Conservation (phyloP, 1,284 basidiomycete species). For the Abortiporus biennis region DNA sequence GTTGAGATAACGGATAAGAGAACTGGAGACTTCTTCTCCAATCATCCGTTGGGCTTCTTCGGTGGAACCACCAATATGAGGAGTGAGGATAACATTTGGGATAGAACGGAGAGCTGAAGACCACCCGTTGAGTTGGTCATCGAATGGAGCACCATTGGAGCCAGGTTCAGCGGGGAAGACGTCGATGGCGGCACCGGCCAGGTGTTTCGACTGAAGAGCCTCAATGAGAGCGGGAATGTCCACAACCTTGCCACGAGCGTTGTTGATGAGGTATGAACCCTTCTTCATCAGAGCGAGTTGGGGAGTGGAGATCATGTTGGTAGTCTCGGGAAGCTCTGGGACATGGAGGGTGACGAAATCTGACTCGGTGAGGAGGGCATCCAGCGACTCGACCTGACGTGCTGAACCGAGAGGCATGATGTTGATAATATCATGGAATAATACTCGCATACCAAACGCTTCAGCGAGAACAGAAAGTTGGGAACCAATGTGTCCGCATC, state of each 20-base stretch:
- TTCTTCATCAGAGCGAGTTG: conserved; percentile 92
- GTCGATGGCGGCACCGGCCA: conserved; percentile 93
- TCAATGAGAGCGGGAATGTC: conserved; percentile 89
- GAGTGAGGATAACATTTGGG: conserved; percentile 91
- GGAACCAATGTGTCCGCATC: conserved; percentile 98
- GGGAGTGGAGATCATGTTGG: conserved; percentile 81
- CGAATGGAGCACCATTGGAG: conserved; percentile 84
- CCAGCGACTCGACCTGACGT: conserved; percentile 80
- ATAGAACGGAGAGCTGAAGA: conserved; percentile 66
- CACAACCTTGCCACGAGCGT: conserved; percentile 92
- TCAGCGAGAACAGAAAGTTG: conserved; percentile 98
- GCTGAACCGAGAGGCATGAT: conserved; percentile 98
- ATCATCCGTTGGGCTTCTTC: conserved; percentile 99
- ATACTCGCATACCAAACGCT: conserved; percentile 92
- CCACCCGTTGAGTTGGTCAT: conserved; percentile 82
- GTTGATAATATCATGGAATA: conserved; percentile 95
- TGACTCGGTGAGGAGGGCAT: conserved; percentile 72
- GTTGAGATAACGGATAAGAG: conserved; percentile 87
- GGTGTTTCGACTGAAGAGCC: conserved; percentile 77
- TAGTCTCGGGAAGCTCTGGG: conserved; percentile 94
- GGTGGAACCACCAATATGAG: conserved; percentile 98
- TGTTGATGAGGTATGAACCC: conserved; percentile 96
- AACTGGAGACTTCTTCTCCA: conserved; percentile 88
- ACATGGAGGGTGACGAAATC: conserved; percentile 98
- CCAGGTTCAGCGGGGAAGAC: conserved; percentile 94